Conservation (phyloP, 2,329 filamentous ascomycete genomes). For the Colletotrichum cordylinicola region DNA sequence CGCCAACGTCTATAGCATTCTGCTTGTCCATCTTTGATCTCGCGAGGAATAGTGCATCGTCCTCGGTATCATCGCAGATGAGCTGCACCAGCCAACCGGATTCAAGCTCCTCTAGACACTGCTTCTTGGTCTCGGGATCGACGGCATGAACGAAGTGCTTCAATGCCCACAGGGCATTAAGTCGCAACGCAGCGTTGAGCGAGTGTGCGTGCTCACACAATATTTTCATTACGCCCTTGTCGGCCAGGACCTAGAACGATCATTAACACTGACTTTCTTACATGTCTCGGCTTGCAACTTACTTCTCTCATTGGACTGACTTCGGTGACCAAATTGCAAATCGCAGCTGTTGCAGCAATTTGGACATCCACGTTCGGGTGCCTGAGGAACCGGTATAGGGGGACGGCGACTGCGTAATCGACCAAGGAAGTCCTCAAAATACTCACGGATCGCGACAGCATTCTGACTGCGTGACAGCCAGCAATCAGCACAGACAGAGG, state of each 20-base stretch:
- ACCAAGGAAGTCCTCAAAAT: constrained; percentile 86
- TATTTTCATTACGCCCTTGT: constrained; percentile 75
- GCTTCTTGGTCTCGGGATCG: constrained; percentile 74
- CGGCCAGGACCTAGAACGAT: constrained; percentile 67
- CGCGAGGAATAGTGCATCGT: constrained; percentile 50
- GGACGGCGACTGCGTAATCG: constrained; percentile 81
- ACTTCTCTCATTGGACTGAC: constrained; percentile 92
- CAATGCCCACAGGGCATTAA: constrained; percentile 91
- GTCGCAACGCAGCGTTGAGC: constrained; percentile 75
- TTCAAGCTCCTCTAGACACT: constrained; percentile 78
- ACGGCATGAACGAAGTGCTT: constrained; percentile 86
- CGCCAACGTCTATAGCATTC: constrained; percentile 26
- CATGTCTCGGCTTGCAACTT: constrained; percentile 38
- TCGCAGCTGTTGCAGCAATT: constrained; percentile 82
- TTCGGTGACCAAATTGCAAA: constrained; percentile 86
- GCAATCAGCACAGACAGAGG: constrained; percentile 80
- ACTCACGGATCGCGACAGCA: constrained; percentile 84
- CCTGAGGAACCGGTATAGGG: constrained; percentile 76
- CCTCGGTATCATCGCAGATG: constrained; percentile 69
- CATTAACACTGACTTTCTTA: not conserved
- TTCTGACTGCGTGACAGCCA: constrained; percentile 81
- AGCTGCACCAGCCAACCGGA: constrained; percentile 82
- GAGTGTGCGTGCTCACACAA: constrained; percentile 88
- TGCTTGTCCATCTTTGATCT: constrained; percentile 35
- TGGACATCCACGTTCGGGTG: constrained; percentile 81